Percentiles rank a stretch among this genome's conserved stretches.
phyloP scores from a whole-genome alignment of 495 filamentous ascomycete species.

The Talaromyces adpressus region DNA sequence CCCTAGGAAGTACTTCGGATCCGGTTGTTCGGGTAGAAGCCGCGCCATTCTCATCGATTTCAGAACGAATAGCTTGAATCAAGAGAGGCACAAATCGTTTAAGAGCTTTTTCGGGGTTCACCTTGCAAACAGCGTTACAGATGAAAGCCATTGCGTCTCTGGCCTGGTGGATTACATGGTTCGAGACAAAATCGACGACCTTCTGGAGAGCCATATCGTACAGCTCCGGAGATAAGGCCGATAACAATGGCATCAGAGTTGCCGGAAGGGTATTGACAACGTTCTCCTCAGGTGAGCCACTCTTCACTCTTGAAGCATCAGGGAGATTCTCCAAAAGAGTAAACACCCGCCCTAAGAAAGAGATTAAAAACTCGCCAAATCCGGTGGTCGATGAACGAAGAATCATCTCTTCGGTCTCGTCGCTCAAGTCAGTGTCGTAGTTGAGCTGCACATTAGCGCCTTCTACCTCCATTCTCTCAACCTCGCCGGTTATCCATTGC shows the following conservation, averaged over 20 bases:
- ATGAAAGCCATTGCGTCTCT: conserved; percentile 99
- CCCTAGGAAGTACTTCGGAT: conserved; percentile 84
- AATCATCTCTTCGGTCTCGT: conserved; percentile 83
- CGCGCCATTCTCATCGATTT: conserved; percentile 96
- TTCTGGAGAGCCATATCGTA: conserved; percentile 90
- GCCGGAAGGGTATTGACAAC: conserved; percentile 94
- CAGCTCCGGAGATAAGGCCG: conserved; percentile 84
- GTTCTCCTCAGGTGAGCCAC: conserved; percentile 90
- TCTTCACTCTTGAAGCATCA: conserved; percentile 76
- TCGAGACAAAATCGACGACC: conserved; percentile 84
- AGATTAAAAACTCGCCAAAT: conserved; percentile 83
- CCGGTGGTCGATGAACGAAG: conserved; percentile 93
- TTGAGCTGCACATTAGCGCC: conserved; percentile 77
- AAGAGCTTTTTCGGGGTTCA: conserved; percentile 85
- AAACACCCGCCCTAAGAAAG: conserved; percentile 89
- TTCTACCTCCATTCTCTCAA: conserved; percentile 86
- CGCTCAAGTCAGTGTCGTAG: conserved; percentile 74
- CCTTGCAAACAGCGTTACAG: conserved; percentile 90
- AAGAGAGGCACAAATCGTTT: conserved; percentile 85
- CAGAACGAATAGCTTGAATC: conserved; percentile 83
- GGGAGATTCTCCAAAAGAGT: conserved; percentile 92
- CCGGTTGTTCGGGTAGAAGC: conserved; percentile 91
- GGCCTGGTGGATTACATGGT: conserved; percentile 95
- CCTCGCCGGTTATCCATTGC: conserved; percentile 88
- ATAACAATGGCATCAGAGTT: conserved; percentile 83